Conservation (phyloP, 768 basidiomycete genomes). For the Russula sp. region DNA sequence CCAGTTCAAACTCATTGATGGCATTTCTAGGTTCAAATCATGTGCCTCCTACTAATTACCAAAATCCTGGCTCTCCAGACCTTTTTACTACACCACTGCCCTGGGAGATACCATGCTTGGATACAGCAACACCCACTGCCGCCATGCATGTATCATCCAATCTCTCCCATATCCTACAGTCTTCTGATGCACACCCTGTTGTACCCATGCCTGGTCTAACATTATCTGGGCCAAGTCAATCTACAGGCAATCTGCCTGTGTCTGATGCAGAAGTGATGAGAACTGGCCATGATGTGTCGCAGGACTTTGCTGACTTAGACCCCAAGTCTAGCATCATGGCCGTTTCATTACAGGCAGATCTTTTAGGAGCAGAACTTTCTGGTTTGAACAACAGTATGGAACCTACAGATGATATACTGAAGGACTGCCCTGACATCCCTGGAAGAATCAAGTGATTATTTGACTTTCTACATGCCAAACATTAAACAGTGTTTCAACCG, state of each 20-base stretch:
- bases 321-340: background rate
- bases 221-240: constrained; percentile 48
- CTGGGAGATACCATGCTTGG: constrained; percentile 46
- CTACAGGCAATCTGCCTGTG: constrained; percentile 46
- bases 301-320: constrained; percentile 14
- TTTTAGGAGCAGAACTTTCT: constrained; percentile 3
- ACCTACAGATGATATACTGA: constrained; percentile 11
- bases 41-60: constrained; percentile 35
- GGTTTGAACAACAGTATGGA: constrained; percentile 8
- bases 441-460: constrained; percentile 43
- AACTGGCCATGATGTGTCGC: constrained; percentile 22
- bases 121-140: constrained; percentile 46
- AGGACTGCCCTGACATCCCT: constrained; percentile 12
- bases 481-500: constrained; percentile 1
- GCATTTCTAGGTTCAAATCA: constrained; percentile 3
- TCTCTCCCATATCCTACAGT: constrained; percentile 19
- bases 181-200: background rate
- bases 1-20: background rate
- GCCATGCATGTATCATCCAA: constrained; percentile 23
- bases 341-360: constrained; percentile 4
- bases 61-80: constrained; percentile 71
- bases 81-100: constrained; percentile 42
- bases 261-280: constrained; percentile 35
- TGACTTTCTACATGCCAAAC: background rate
- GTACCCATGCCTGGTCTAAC: constrained; percentile 23